Evolutionary conservation across 228 moss, liverwort and hornwort species (phyloP).

Genomic region (Sphagnum magellanicum): DNA sequence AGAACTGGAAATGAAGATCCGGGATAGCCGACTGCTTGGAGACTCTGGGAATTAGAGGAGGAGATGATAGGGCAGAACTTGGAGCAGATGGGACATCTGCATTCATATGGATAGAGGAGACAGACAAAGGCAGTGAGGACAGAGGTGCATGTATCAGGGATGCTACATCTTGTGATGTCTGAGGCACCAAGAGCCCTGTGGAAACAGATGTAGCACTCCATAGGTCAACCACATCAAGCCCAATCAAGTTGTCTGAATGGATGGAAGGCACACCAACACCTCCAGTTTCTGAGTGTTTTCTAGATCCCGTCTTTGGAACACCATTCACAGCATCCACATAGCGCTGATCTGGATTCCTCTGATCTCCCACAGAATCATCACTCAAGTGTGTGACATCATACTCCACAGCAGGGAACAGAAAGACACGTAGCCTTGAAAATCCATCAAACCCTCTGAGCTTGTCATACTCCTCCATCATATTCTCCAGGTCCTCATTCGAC

Average conservation of each 20-base stretch:
- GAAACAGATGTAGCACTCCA: slow-evolving; percentile 60
- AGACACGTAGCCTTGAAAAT: slow-evolving; percentile 79
- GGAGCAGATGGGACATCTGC: slow-evolving; percentile 41
- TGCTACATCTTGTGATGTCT: slow-evolving; percentile 65
- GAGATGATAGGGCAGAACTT: slow-evolving; percentile 89
- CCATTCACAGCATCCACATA: slow-evolving; percentile 97
- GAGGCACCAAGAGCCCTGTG: slow-evolving; percentile 59
- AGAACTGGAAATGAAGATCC: slow-evolving; percentile 52
- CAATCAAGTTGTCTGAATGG: slow-evolving; percentile 36
- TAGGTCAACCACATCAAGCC: slow-evolving; percentile 37
- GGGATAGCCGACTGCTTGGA: slow-evolving; percentile 39
- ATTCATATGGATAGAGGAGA: slow-evolving; percentile 26
- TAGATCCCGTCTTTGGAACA: slow-evolving; percentile 47
- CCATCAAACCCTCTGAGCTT: slow-evolving; percentile 60
- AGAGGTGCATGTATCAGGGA: slow-evolving; percentile 64
- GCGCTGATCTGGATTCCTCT: slow-evolving; percentile 75
- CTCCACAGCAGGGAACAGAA: slow-evolving; percentile 72
- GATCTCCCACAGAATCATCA: slow-evolving; percentile 48
- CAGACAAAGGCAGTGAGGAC: slow-evolving; percentile 9
- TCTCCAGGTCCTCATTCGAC: slow-evolving; percentile 83
- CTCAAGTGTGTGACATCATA: slow-evolving; percentile 38
- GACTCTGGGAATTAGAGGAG: slow-evolving; percentile 56
- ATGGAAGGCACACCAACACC: slow-evolving; percentile 33
- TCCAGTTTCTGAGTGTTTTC: slow-evolving; percentile 42
- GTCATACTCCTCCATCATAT: slow-evolving; percentile 98